Base-by-base conservation (phyloP, 1,284 basidiomycete genomes). In the Melampsora larici-populina region DNA sequence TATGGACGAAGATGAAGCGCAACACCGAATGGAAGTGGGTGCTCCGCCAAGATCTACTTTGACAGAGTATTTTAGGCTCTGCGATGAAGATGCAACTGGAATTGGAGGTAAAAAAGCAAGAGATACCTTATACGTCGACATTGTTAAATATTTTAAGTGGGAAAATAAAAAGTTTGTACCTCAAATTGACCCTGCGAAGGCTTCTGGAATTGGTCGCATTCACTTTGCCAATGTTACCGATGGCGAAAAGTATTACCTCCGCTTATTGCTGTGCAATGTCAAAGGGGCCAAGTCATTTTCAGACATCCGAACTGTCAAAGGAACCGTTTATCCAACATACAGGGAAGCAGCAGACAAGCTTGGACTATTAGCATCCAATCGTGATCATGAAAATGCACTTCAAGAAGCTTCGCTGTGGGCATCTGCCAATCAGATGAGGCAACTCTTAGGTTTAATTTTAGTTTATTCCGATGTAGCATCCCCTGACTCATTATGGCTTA, bases 381-480 rank as follows among this genome's bases (percentile, higher is more conserved):
- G 24, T 26, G 29, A 63, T 26, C 36, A 63, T 26, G 26, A 71
- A 24, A n/a, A 60, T 31, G 6, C 49, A 0, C 43, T 62, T 17
- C 13, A 33, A 9, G 33, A 71, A n/a, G 67, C 67, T 18, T n/a
- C n/a, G 2, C 2, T 48, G 21, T n/a, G 48, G 8, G 31, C 21
- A 15, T 26, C 49, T 18, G 69, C 51, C 36, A 43, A 18, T 26
- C 15, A 33, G 11, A n/a, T 71, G 6, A 18, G 15, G n/a, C 29
- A 71, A 49, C n/a, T 71, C 49, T 60, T 60, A 15, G 13, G 21
- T 7, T n/a, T 71, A 3, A 71, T 71, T 9, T 60, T 26, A 13
- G 31, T 71, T 7, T 43, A 58, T 36, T 7, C 31, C 1, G 21
- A 49, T 3, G 51, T 55, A 24, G 55, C 69, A 1, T n/a, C 33